Evolutionary conservation across 768 basidiomycete genomes (phyloP).

Genomic region (Ramaria sp.): DNA sequence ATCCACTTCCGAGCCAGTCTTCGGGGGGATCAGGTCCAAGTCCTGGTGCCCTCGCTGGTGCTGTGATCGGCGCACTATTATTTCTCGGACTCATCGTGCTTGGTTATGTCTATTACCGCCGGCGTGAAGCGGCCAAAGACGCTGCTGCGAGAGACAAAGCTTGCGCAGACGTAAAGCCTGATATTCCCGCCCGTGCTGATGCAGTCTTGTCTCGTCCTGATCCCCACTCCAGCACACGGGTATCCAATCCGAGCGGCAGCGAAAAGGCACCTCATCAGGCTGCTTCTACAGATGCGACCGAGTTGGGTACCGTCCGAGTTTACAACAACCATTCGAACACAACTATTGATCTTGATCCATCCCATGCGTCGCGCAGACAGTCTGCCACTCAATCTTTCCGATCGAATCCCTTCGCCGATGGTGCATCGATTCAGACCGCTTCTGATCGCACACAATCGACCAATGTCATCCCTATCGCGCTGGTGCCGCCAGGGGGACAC

Average conservation of each 20-base stretch:
- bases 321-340: slow-evolving; percentile 37
- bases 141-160: slow-evolving; percentile 25
- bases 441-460: slow-evolving; percentile 66
- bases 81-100: slow-evolving; percentile 43
- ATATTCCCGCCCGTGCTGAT: slow-evolving; percentile 64
- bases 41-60: slow-evolving; percentile 65
- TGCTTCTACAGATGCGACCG: slow-evolving; percentile 4
- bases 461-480: slow-evolving; percentile 80
- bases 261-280: not conserved
- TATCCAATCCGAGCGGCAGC: slow-evolving; percentile 18
- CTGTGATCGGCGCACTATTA: slow-evolving; percentile 52
- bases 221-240: slow-evolving; percentile 54
- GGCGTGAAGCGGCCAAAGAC: slow-evolving; percentile 28
- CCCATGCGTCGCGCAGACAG: slow-evolving; percentile 15
- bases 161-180: slow-evolving; percentile 28
- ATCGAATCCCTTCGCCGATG: slow-evolving; percentile 68
- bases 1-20: not conserved
- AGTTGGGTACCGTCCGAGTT: slow-evolving; percentile 35
- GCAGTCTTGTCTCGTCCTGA: slow-evolving; percentile 77
- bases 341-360: slow-evolving; percentile 48
- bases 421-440: slow-evolving; percentile 67
- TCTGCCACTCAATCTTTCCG: slow-evolving; percentile 23
- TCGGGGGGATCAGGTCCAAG: slow-evolving; percentile 31
- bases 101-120: slow-evolving; percentile 51
- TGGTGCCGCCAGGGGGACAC: slow-evolving; percentile 46